phyloP scores from a whole-genome alignment of 2,329 filamentous ascomycete species.

The Alternaria gaisen region DNA sequence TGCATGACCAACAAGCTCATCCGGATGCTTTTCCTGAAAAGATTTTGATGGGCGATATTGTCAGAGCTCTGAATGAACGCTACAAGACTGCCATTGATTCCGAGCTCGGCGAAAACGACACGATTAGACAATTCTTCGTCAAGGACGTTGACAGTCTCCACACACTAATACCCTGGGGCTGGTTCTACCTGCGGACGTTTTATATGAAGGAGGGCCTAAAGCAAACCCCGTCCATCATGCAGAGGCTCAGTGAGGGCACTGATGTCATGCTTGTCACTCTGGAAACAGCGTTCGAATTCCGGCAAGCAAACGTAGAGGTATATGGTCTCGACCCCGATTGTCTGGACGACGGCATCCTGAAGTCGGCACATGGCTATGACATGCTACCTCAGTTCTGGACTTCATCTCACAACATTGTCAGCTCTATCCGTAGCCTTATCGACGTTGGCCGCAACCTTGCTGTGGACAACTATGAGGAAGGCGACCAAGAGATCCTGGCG shows the following conservation, averaged over 20 bases:
- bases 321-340: conserved; percentile 78
- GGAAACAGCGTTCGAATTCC: conserved; percentile 73
- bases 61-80: conserved; percentile 78
- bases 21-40: conserved; percentile 66
- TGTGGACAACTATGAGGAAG: conserved; percentile 51
- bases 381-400: conserved; percentile 87
- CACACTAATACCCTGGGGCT: conserved; percentile 78
- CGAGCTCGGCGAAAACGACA: conserved; percentile 76
- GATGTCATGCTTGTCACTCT: conserved; percentile 74
- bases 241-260: conserved; percentile 71
- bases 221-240: conserved; percentile 60
- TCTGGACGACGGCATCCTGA: conserved; percentile 59
- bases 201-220: conserved; percentile 71
- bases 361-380: conserved; percentile 65
- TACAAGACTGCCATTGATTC: conserved; percentile 74
- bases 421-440: conserved; percentile 51
- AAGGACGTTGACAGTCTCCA: conserved; percentile 71
- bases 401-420: conserved; percentile 64
- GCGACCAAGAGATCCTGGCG: conserved; percentile 45
- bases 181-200: conserved; percentile 73
- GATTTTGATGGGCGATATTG: conserved; percentile 76
- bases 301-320: conserved; percentile 70
- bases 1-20: conserved; percentile 73
- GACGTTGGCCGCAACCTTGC: conserved; percentile 53
- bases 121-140: conserved; percentile 86